Evolutionary conservation across 345 rosid genomes (phyloP).

Genomic region (Populus alba): DNA sequence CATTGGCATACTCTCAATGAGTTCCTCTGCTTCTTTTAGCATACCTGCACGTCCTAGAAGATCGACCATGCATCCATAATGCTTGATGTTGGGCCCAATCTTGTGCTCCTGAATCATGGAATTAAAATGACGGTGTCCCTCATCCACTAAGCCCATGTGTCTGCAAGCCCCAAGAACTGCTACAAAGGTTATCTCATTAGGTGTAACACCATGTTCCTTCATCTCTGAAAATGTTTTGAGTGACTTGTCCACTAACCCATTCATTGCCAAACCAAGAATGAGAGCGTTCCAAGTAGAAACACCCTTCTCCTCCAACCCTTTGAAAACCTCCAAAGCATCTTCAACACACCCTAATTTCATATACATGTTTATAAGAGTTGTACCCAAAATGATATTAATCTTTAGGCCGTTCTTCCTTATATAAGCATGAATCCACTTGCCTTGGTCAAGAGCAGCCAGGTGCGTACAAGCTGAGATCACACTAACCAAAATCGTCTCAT

Average conservation of each 20-base stretch:
- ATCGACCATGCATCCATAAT: slow-evolving; percentile 78
- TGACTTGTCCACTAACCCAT: slow-evolving; percentile 44
- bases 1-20: slow-evolving; percentile 54
- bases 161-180: slow-evolving; percentile 61
- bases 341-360: slow-evolving; percentile 57
- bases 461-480: slow-evolving; percentile 55
- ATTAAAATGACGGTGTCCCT: slow-evolving; percentile 42
- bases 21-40: slow-evolving; percentile 62
- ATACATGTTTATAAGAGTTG: slow-evolving; percentile 57
- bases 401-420: slow-evolving; percentile 39
- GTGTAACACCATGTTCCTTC: slow-evolving; percentile 39
- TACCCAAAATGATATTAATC: slow-evolving; percentile 48
- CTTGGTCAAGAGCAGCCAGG: slow-evolving; percentile 52
- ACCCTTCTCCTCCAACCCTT: slow-evolving; percentile 39
- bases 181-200: slow-evolving; percentile 52
- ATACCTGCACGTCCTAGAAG: slow-evolving; percentile 66
- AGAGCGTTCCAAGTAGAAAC: slow-evolving; percentile 62
- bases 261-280: slow-evolving; percentile 56
- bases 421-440: slow-evolving; percentile 55
- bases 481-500: slow-evolving; percentile 47
- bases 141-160: slow-evolving; percentile 59
- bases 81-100: slow-evolving; percentile 56
- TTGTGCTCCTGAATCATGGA: slow-evolving; percentile 45
- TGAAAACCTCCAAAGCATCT: slow-evolving; percentile 48
- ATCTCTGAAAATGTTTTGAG: slow-evolving; percentile 43